A percentile compares a stretch with the other conserved stretches of the same genome.
These are phyloP conservation scores for Juglanconis oblonga DNA, from an alignment of 2,329 filamentous ascomycete genomes.

Conservation along the genomic window DNA sequence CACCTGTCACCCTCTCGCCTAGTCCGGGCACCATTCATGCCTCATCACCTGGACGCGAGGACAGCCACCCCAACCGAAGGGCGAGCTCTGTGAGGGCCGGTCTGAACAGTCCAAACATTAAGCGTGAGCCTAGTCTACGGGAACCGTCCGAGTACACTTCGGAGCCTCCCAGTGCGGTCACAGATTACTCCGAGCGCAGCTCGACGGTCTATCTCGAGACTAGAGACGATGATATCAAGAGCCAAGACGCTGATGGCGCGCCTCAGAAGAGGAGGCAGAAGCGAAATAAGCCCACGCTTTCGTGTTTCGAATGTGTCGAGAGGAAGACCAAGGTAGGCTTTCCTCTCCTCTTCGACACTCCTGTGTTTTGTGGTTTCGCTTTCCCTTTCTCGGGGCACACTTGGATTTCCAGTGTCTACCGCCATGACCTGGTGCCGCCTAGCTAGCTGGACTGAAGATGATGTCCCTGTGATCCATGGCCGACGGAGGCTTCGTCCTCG, in stretches of 20 bases:
- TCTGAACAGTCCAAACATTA: constrained; percentile 10
- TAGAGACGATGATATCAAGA: constrained; percentile 18
- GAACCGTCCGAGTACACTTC: constrained; percentile 1
- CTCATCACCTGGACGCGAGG: constrained; percentile 6
- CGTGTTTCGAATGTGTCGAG: constrained; percentile 77
- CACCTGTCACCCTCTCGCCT: constrained; percentile 16
- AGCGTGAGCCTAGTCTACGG: constrained; percentile 6
- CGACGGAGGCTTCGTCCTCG: too few species aligned
- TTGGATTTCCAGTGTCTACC: too few species aligned
- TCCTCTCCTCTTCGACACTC: not conserved
- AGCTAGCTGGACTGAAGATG: too few species aligned
- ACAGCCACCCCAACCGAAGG: not conserved
- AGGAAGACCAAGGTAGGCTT: constrained; percentile 71
- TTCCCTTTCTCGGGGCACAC: too few species aligned
- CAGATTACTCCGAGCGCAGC: constrained; percentile 6
- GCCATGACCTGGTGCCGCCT: too few species aligned
- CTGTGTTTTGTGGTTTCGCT: not conserved
- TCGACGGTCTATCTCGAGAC: constrained; percentile 8
- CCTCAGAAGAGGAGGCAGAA: constrained; percentile 71
- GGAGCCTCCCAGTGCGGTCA: constrained; percentile 5
- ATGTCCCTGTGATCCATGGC: too few species aligned
- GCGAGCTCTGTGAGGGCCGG: constrained; percentile 4
- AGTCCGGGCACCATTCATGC: constrained; percentile 15
- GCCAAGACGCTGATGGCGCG: constrained; percentile 26
- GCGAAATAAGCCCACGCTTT: constrained; percentile 79